Evolutionary conservation across 2,329 filamentous ascomycete genomes (phyloP), one percentile per base, ranked within the genome.

Genomic region (Aspergillus tanneri): DNA sequence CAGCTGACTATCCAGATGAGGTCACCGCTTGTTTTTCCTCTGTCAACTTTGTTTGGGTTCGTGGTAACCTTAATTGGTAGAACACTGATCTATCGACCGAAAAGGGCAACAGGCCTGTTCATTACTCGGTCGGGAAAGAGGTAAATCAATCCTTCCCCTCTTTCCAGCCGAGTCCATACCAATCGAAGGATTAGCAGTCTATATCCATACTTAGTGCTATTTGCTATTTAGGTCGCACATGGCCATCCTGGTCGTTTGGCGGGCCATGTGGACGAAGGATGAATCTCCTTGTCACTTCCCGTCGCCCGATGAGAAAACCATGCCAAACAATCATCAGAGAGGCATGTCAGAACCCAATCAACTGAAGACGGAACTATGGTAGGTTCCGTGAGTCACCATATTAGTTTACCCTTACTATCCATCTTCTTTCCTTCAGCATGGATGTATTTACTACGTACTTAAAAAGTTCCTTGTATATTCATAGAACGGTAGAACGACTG

Each of bases 21-120:
- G 37, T 52, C 44, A 51, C 44, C 49, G 45, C 49, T 49, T 36
- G 25, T 52, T 40, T 21, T 21, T 22, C 14, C 23, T 27, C 27
- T 41, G 14, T 35, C 34, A 25, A 27, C 30, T 45, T 21, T 37
- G 34, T 41, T 14, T 14, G 19, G 2, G 21, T 23, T n/a, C n/a
- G n/a, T 43, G 30, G n/a, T 22, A 44, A 34, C 30, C 30, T 38
- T 38, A 38, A 38, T 23, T 37, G 19, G 19, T n/a, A n/a, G n/a
- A n/a, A n/a, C n/a, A n/a, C n/a, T n/a, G n/a, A n/a, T n/a, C n/a
- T n/a, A n/a, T n/a, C n/a, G n/a, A n/a, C n/a, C n/a, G n/a, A n/a
- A n/a, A n/a, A n/a, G n/a, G n/a, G n/a, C n/a, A n/a, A n/a, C n/a
- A n/a, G n/a, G n/a, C n/a, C n/a, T n/a, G n/a, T n/a, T n/a, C n/a